phyloP scores from a whole-genome alignment of 2,329 filamentous ascomycete species.

The Allantophomopsis lycopodina region DNA sequence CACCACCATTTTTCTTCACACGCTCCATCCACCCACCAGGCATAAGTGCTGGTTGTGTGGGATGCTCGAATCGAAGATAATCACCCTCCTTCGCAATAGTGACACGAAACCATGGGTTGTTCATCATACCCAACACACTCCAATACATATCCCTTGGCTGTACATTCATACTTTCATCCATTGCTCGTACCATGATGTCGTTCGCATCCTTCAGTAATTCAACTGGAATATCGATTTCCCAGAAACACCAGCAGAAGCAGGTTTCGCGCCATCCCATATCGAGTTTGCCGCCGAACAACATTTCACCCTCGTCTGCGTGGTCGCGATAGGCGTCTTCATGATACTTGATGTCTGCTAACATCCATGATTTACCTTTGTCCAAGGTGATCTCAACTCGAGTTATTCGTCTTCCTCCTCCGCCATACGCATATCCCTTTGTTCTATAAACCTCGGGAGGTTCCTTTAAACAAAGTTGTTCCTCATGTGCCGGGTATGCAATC shows the following conservation, averaged over 20 bases:
- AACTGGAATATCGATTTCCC: constrained; percentile 57
- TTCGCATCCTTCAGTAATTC: constrained; percentile 46
- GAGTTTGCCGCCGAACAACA: constrained; percentile 62
- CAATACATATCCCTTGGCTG: constrained; percentile 94
- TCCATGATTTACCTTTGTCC: constrained; percentile 73
- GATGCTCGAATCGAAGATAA: constrained; percentile 68
- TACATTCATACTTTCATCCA: constrained; percentile 81
- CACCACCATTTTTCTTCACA: constrained; percentile 69
- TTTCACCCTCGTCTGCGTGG: constrained; percentile 36
- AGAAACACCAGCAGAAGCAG: constrained; percentile 88
- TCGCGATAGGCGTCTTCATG: constrained; percentile 75
- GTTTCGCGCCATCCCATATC: constrained; percentile 75
- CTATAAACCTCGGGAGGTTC: constrained; percentile 41
- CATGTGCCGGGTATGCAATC: constrained; percentile 65
- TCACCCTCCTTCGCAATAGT: constrained; percentile 56
- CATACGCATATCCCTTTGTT: constrained; percentile 73
- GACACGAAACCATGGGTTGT: constrained; percentile 86
- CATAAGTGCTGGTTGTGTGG: constrained; percentile 65
- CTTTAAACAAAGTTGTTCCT: constrained; percentile 46
- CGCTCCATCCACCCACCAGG: constrained; percentile 89
- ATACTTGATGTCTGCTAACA: constrained; percentile 63
- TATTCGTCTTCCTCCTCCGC: constrained; percentile 72
- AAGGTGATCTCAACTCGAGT: constrained; percentile 74
- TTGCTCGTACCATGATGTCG: constrained; percentile 70
- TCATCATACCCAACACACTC: constrained; percentile 95